Evolutionary conservation across 768 basidiomycete genomes (phyloP).

Genomic region (Myochromella boudieri): DNA sequence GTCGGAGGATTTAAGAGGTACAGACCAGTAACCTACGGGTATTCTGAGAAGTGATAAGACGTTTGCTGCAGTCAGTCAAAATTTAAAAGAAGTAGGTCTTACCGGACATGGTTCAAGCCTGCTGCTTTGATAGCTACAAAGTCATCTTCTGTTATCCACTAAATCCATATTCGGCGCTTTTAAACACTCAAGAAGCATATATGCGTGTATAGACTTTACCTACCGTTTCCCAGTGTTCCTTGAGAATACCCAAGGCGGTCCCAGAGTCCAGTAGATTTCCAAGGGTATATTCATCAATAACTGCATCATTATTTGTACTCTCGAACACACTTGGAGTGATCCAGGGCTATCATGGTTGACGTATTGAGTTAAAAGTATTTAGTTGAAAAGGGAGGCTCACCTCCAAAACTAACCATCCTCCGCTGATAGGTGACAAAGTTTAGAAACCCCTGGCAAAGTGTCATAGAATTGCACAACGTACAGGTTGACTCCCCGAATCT

Average conservation of each 20-base stretch:
- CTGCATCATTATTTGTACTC: slow-evolving; percentile 51
- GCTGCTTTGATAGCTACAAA: slow-evolving; percentile 64
- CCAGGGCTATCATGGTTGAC: slow-evolving; percentile 65
- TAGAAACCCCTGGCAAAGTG: background rate
- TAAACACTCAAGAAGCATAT: too few relatives aligned
- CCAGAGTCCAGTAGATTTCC: slow-evolving; percentile 49
- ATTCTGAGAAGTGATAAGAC: slow-evolving; percentile 39
- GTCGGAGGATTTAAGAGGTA: slow-evolving; percentile 58
- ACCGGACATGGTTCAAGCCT: slow-evolving; percentile 74
- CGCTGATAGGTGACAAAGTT: slow-evolving; percentile 30
- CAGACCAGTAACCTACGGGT: slow-evolving; percentile 77
- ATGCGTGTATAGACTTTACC: slow-evolving; percentile 12
- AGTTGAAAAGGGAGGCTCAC: slow-evolving; percentile 23
- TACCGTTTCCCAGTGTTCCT: slow-evolving; percentile 58
- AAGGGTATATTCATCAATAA: slow-evolving; percentile 65
- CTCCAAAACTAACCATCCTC: slow-evolving; percentile 67
- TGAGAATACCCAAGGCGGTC: slow-evolving; percentile 41
- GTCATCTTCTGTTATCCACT: slow-evolving; percentile 71
- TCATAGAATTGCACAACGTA: too few relatives aligned
- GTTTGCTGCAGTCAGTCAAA: background rate
- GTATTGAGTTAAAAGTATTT: background rate
- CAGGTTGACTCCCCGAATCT: slow-evolving; percentile 63
- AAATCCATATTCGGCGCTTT: slow-evolving; percentile 1
- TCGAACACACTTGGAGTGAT: slow-evolving; percentile 76
- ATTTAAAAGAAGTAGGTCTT: background rate